phyloP scores from a whole-genome alignment of 2,329 filamentous ascomycete species.

The Alternaria sp. region DNA sequence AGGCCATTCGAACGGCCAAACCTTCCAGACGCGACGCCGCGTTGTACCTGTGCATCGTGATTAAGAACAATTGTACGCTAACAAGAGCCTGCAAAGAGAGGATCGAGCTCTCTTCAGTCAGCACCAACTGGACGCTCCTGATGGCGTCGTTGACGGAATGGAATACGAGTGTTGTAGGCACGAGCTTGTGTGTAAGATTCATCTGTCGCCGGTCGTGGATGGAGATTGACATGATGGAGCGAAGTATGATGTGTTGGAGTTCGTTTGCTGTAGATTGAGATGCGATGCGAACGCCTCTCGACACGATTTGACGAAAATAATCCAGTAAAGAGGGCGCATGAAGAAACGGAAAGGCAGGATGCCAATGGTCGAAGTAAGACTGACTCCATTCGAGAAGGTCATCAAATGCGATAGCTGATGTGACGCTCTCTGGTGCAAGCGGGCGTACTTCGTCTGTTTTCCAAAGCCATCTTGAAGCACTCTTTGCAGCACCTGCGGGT shows the following conservation, averaged over 20 bases:
- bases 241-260: slow-evolving; percentile 28
- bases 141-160: slow-evolving; percentile 30
- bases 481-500: slow-evolving; percentile 25
- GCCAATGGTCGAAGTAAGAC: slow-evolving; percentile 37
- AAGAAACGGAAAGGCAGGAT: slow-evolving; percentile 32
- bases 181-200: neutral
- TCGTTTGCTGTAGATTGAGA: slow-evolving; percentile 1
- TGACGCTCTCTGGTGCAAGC: neutral
- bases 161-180: slow-evolving; percentile 23
- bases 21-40: slow-evolving; percentile 32
- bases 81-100: slow-evolving; percentile 30
- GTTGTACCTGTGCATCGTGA: slow-evolving; percentile 34
- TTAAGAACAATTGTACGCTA: slow-evolving; percentile 31
- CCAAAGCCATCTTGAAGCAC: slow-evolving; percentile 31
- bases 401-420: slow-evolving; percentile 17
- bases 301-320: slow-evolving; percentile 17
- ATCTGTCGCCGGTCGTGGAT: slow-evolving; percentile 28
- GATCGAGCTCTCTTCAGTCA: slow-evolving; percentile 32
- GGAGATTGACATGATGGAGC: slow-evolving; percentile 33
- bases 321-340: slow-evolving; percentile 31
- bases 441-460: slow-evolving; percentile 18
- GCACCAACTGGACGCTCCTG: slow-evolving; percentile 17
- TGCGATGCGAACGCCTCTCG: slow-evolving; percentile 1
- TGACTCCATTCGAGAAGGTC: slow-evolving; percentile 36
- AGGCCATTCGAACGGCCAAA: slow-evolving; percentile 25